Conservation (phyloP, 83 land plant species). For the Thuja plicata region DNA sequence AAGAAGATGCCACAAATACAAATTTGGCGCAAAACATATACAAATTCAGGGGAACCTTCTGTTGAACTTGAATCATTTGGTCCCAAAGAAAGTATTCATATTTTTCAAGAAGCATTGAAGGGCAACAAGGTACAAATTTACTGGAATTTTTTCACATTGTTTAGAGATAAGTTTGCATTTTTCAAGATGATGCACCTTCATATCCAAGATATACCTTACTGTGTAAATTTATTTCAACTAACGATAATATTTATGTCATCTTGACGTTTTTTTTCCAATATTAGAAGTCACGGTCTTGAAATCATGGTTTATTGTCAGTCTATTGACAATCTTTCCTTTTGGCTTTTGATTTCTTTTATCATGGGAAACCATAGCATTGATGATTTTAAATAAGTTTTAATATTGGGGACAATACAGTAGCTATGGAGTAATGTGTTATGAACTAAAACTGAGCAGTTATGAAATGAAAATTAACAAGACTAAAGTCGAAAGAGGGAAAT, state of each 20-base stretch:
- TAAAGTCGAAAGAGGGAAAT: too few species aligned
- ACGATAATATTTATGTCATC: neutral
- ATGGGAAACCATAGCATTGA: neutral
- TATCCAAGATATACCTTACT: neutral
- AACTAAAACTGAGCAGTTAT: too few species aligned
- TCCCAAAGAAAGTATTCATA: conserved; percentile 35
- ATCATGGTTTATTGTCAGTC: neutral
- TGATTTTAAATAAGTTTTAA: neutral
- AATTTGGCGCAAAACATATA: conserved; percentile 64
- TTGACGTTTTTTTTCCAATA: neutral
- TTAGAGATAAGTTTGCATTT: neutral
- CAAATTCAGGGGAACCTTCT: conserved; percentile 29
- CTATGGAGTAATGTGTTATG: too few species aligned
- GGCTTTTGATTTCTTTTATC: neutral
- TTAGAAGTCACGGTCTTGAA: neutral
- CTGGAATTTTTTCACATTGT: neutral
- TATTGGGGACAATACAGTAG: too few species aligned
- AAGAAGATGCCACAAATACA: conserved; percentile 65
- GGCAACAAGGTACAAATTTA: conserved; percentile 60
- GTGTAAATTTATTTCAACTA: neutral
- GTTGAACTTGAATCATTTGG: conserved; percentile 48
- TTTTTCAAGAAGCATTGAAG: conserved; percentile 77
- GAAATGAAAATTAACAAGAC: too few species aligned
- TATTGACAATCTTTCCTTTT: neutral
- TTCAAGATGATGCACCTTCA: neutral